A percentile compares a stretch with the other conserved stretches of the same genome.
These are phyloP conservation scores for Leccinum subrobustum DNA, from an alignment of 1,284 basidiomycete species.

Conservation along the genomic window DNA sequence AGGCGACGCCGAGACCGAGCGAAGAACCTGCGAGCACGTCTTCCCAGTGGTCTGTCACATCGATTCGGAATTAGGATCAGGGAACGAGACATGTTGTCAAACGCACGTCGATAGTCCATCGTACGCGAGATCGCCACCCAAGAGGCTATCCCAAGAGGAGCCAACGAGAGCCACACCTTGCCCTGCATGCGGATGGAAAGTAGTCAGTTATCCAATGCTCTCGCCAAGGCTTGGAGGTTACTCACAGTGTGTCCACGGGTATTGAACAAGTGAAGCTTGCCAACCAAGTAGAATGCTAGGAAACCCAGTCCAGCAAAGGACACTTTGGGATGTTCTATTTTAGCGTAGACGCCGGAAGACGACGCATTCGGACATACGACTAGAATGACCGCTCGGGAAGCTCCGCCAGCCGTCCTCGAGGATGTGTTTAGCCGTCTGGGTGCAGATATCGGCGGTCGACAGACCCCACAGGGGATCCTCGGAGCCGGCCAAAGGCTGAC, in stretches of 20 bases:
- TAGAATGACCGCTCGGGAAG: constrained; percentile 78
- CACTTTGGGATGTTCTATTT: constrained; percentile 37
- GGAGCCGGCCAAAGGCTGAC: constrained; percentile 53
- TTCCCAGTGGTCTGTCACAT: constrained; percentile 47
- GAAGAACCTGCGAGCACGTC: constrained; percentile 54
- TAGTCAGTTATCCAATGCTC: neutral
- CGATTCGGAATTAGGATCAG: neutral
- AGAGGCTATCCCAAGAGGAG: constrained; percentile 60
- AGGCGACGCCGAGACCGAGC: constrained; percentile 49
- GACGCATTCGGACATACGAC: constrained; percentile 39
- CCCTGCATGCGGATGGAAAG: constrained; percentile 32
- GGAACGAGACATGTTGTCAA: neutral
- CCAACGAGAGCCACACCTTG: constrained; percentile 67
- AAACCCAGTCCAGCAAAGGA: constrained; percentile 77
- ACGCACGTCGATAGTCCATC: constrained; percentile 64
- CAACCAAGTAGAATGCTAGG: constrained; percentile 68
- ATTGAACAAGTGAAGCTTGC: constrained; percentile 77
- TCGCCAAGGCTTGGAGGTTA: neutral
- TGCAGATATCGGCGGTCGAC: constrained; percentile 63
- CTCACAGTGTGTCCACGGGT: constrained; percentile 56
- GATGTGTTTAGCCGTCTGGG: constrained; percentile 45
- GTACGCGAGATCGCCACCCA: constrained; percentile 70
- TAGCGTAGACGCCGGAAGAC: neutral
- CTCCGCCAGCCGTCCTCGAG: constrained; percentile 71
- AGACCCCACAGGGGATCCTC: constrained; percentile 60